Conservation (phyloP, 805 yeast genomes). For the Zygosaccharomyces lentus region DNA sequence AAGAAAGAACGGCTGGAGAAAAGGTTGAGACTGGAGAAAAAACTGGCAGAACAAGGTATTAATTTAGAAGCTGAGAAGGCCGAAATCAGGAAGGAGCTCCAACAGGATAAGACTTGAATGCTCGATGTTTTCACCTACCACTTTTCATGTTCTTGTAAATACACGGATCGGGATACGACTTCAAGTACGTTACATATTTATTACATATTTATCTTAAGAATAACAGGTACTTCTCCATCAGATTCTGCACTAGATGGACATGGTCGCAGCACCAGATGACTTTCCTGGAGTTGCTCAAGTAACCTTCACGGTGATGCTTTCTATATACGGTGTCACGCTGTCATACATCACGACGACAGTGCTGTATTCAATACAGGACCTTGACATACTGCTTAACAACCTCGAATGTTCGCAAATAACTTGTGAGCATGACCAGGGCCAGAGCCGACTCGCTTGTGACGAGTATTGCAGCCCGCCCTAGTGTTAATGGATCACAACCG, state of each 20-base stretch:
- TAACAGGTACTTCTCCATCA: neutral
- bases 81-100: conserved; percentile 29
- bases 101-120: neutral
- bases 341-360: conserved; percentile 1
- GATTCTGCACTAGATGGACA: neutral
- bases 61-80: conserved; percentile 45
- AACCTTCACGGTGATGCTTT: neutral
- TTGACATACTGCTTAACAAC: neutral
- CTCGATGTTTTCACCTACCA: neutral
- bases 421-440: conserved; percentile 32
- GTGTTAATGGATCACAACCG: conserved; percentile 17
- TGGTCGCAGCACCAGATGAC: too few species aligned
- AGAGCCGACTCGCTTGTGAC: conserved; percentile 63
- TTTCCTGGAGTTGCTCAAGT: neutral
- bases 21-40: conserved; percentile 67
- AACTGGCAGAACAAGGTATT: conserved; percentile 62
- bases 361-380: neutral
- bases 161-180: neutral
- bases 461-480: conserved; percentile 47
- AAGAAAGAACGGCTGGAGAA: conserved; percentile 69
- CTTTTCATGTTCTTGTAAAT: conserved; percentile 4
- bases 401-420: neutral
- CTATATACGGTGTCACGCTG: neutral
- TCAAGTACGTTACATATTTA: neutral
- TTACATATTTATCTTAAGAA: neutral